These are phyloP conservation scores for Botrytis pseudocinerea DNA, from an alignment of 2,329 filamentous ascomycete species.

Conservation along the genomic window DNA sequence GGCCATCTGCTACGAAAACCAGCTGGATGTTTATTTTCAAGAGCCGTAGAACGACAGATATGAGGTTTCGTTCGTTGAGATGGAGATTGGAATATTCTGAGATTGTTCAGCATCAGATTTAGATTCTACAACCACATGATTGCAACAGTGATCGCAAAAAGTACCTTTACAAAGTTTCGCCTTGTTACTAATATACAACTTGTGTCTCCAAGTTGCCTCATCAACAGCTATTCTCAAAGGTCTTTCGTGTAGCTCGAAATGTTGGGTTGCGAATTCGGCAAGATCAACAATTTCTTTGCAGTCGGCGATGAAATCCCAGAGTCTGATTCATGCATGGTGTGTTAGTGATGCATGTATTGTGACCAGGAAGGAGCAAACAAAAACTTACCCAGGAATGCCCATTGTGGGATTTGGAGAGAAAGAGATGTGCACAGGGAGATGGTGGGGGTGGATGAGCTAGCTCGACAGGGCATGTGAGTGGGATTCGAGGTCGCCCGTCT, in stretches of 20 bases:
- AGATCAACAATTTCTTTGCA: slow-evolving; percentile 14
- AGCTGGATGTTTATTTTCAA: slow-evolving; percentile 73
- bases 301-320: slow-evolving; percentile 22
- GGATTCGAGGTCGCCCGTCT: not conserved
- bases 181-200: slow-evolving; percentile 48
- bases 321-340: not conserved
- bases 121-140: too few relatives aligned
- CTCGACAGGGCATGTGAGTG: not conserved
- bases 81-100: not conserved
- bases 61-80: slow-evolving; percentile 48
- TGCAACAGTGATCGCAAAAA: not conserved
- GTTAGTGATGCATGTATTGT: not conserved
- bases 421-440: slow-evolving; percentile 2
- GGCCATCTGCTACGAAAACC: slow-evolving; percentile 85
- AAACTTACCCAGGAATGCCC: slow-evolving; percentile 12
- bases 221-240: slow-evolving; percentile 86
- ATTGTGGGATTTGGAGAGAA: not conserved
- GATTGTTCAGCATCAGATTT: not conserved
- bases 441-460: not conserved
- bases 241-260: slow-evolving; percentile 65
- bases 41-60: slow-evolving; percentile 79
- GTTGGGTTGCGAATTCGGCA: slow-evolving; percentile 63
- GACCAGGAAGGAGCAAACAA: not conserved
- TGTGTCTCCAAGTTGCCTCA: slow-evolving; percentile 80
- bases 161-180: not conserved